Conservation (phyloP, 2,329 filamentous ascomycete genomes). For the Dactylellina cionopaga region DNA sequence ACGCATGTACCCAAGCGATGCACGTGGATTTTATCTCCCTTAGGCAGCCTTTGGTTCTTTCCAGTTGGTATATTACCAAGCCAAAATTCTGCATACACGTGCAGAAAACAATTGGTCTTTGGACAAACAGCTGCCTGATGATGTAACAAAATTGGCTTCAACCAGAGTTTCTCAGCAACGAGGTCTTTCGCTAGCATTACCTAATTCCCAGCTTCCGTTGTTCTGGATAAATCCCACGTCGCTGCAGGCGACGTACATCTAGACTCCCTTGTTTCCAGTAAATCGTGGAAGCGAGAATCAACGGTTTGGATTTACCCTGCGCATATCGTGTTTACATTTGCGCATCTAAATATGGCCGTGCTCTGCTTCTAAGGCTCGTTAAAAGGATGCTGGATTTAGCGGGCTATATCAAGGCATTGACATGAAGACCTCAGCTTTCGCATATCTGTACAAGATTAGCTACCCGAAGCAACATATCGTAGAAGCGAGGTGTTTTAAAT, state of each 20-base stretch:
- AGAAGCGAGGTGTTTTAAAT: too few relatives aligned
- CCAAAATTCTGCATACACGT: slow-evolving; percentile 22
- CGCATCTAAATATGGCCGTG: too few relatives aligned
- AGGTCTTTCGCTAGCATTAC: slow-evolving; percentile 21
- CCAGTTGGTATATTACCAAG: slow-evolving; percentile 2
- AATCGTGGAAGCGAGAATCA: background rate
- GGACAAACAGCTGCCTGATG: slow-evolving; percentile 33
- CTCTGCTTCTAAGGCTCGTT: too few relatives aligned
- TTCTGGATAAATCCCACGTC: slow-evolving; percentile 25
- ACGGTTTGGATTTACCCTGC: background rate
- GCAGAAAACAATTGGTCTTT: slow-evolving; percentile 37
- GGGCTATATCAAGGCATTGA: too few relatives aligned
- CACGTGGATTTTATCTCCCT: slow-evolving; percentile 22
- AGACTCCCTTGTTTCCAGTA: too few relatives aligned
- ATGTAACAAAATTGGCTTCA: slow-evolving; percentile 26
- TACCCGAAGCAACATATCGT: background rate
- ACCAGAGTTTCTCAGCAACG: background rate
- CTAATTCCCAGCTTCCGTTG: slow-evolving; percentile 41
- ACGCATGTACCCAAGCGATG: slow-evolving; percentile 13
- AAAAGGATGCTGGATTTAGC: too few relatives aligned
- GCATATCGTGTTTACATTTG: background rate
- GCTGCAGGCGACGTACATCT: background rate
- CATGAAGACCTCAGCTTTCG: slow-evolving; percentile 7
- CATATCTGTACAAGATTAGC: slow-evolving; percentile 4
- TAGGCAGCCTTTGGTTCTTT: slow-evolving; percentile 22